A percentile compares a stretch with the other conserved stretches of the same genome.
Evolutionary conservation across 78 protist genomes (phyloP).

Genomic region (Carpediemonas membranifera): DNA sequence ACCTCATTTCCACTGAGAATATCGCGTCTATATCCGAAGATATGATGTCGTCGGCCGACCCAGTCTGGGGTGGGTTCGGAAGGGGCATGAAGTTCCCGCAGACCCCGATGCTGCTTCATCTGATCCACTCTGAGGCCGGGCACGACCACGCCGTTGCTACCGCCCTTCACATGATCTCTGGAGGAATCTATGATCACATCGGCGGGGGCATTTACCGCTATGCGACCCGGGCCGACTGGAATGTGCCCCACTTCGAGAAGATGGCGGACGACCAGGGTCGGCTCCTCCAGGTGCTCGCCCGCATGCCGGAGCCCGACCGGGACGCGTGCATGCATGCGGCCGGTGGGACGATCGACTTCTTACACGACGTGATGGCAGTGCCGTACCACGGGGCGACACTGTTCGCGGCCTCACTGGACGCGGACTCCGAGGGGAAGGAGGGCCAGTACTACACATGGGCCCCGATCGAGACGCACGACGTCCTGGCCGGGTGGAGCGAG

Average conservation of each 20-base stretch:
- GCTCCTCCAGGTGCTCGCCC: too few relatives aligned
- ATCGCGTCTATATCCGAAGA: too few relatives aligned
- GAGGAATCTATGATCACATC: too few relatives aligned
- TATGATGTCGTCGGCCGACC: too few relatives aligned
- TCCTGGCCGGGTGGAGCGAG: background rate
- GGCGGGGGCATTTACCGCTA: too few relatives aligned
- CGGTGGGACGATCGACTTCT: background rate
- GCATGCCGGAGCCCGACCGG: background rate
- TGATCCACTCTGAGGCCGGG: too few relatives aligned
- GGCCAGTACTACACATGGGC: slow-evolving; percentile 60
- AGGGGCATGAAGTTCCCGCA: too few relatives aligned
- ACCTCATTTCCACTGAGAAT: too few relatives aligned
- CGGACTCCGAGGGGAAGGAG: slow-evolving; percentile 45
- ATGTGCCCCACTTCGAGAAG: slow-evolving; percentile 64
- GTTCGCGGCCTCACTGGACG: slow-evolving; percentile 58
- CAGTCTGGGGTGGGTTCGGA: too few relatives aligned
- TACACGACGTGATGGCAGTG: background rate
- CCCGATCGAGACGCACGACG: slow-evolving; percentile 12
- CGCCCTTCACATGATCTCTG: too few relatives aligned
- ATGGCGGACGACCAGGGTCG: slow-evolving; percentile 66
- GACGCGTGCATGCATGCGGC: slow-evolving; percentile 3
- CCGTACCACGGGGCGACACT: slow-evolving; percentile 11
- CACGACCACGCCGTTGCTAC: too few relatives aligned
- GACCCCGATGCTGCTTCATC: too few relatives aligned
- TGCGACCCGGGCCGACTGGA: slow-evolving; percentile 19